These are phyloP conservation scores for Curvularia sp. DNA, from an alignment of 2,329 filamentous ascomycete species.

Conservation along the genomic window DNA sequence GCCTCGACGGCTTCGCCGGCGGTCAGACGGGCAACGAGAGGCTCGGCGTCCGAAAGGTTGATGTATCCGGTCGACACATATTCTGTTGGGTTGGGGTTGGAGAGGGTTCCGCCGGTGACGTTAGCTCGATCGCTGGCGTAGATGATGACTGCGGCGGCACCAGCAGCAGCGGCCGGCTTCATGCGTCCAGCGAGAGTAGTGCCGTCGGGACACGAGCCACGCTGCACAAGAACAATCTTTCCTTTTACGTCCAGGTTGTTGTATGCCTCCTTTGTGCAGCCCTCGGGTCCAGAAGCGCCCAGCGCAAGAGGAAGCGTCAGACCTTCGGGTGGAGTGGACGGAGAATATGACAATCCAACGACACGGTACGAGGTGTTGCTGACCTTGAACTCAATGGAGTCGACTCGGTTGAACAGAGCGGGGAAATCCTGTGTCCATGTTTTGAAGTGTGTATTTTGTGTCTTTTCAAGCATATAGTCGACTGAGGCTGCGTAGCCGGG, in stretches of 20 bases:
- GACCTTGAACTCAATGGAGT: constrained; percentile 52
- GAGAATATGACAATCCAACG: constrained; percentile 56
- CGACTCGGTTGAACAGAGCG: constrained; percentile 53
- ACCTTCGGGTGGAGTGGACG: constrained; percentile 56
- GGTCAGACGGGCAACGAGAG: constrained; percentile 50
- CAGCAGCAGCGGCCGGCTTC: constrained; percentile 51
- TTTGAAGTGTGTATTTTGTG: constrained; percentile 50
- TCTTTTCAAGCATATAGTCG: constrained; percentile 62
- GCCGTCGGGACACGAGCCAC: constrained; percentile 52
- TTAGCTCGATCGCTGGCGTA: constrained; percentile 50
- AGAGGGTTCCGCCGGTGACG: constrained; percentile 52
- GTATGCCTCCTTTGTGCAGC: constrained; percentile 51
- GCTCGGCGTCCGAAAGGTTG: constrained; percentile 53
- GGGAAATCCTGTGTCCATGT: constrained; percentile 60
- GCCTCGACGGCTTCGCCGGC: constrained; percentile 52
- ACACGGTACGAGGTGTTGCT: constrained; percentile 49
- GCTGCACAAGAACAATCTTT: constrained; percentile 54
- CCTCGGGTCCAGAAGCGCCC: constrained; percentile 51
- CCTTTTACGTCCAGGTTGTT: constrained; percentile 48
- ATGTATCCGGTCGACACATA: constrained; percentile 53
- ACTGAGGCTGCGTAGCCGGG: constrained; percentile 66
- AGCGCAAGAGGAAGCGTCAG: constrained; percentile 52
- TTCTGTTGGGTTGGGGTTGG: constrained; percentile 45
- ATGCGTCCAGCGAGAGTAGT: constrained; percentile 52
- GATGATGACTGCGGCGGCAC: constrained; percentile 53